Percentiles rank a stretch among this genome's conserved stretches.
Evolutionary conservation across 805 yeast species (phyloP).

Genomic region (Spathaspora girioi): DNA sequence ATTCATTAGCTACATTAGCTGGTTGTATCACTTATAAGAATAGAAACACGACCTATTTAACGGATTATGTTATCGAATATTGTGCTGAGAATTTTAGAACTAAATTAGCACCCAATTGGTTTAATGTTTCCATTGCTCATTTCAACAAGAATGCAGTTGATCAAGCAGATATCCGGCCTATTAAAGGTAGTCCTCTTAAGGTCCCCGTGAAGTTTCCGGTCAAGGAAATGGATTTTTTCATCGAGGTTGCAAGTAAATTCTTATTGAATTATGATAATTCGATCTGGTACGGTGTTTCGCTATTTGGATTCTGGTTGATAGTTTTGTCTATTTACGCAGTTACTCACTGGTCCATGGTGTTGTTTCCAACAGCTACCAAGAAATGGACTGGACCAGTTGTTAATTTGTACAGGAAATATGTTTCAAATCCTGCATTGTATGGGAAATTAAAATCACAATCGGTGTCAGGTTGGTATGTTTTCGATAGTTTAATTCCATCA

Average conservation of each 20-base stretch:
- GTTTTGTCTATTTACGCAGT: conserved; percentile 40
- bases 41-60: conserved; percentile 8
- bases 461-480: not conserved
- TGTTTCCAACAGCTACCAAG: conserved; percentile 35
- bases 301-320: conserved; percentile 47
- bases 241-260: conserved; percentile 12
- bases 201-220: conserved; percentile 23
- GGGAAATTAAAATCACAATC: conserved; percentile 29
- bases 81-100: conserved; percentile 13
- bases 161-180: not conserved
- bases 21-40: conserved; percentile 19
- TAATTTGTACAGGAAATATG: conserved; percentile 21
- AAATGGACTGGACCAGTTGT: conserved; percentile 25
- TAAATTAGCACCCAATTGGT: conserved; percentile 11
- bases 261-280: conserved; percentile 21
- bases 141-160: conserved; percentile 12
- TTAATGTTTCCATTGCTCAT: conserved; percentile 11
- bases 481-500: conserved; percentile 26
- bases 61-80: conserved; percentile 10
- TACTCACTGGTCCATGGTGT: conserved; percentile 36
- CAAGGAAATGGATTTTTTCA: conserved; percentile 8
- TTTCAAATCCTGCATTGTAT: conserved; percentile 31
- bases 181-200: conserved; percentile 6
- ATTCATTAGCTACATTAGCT: conserved; percentile 25
- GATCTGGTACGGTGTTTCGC: conserved; percentile 31